These are phyloP conservation scores for Brassica carinata DNA, from an alignment of 345 rosid genomes.

Conservation along the genomic window DNA sequence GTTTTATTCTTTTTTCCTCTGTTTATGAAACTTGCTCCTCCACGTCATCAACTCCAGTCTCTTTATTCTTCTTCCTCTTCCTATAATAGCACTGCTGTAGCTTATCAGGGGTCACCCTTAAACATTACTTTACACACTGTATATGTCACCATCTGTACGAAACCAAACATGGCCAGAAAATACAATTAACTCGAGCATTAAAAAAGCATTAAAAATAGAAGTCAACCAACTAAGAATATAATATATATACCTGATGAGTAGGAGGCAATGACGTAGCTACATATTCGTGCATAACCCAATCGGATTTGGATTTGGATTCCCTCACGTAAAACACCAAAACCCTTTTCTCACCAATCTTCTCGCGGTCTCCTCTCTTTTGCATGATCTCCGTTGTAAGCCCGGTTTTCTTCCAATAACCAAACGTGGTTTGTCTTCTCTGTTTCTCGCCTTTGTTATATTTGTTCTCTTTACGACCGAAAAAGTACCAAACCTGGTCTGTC, in stretches of 20 bases:
- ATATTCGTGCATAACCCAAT: conserved; percentile 45
- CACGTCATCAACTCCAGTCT: not conserved
- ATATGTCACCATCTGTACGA: no score
- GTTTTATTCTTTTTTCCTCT: not conserved
- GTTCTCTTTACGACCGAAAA: no score
- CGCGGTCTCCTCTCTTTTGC: not conserved
- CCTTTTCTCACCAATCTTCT: conserved; percentile 48
- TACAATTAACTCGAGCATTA: no score
- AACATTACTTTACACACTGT: no score
- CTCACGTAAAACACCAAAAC: conserved; percentile 42
- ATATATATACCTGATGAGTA: not conserved
- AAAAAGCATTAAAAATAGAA: no score
- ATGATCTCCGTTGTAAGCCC: conserved; percentile 33
- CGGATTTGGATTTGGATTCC: conserved; percentile 3
- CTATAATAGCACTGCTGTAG: not conserved
- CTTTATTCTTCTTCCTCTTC: no score
- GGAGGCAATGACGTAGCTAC: conserved; percentile 1
- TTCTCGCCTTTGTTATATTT: not conserved
- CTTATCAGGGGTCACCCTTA: not conserved
- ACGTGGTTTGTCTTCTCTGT: not conserved
- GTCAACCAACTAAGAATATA: no score
- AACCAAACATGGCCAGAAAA: no score
- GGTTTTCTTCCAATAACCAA: conserved; percentile 29
- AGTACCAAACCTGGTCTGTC: no score
- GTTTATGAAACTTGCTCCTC: not conserved